A percentile compares a stretch with the other conserved stretches of the same genome.
phyloP scores from a whole-genome alignment of 495 filamentous ascomycete species.

The Penicillium ochrochloron region DNA sequence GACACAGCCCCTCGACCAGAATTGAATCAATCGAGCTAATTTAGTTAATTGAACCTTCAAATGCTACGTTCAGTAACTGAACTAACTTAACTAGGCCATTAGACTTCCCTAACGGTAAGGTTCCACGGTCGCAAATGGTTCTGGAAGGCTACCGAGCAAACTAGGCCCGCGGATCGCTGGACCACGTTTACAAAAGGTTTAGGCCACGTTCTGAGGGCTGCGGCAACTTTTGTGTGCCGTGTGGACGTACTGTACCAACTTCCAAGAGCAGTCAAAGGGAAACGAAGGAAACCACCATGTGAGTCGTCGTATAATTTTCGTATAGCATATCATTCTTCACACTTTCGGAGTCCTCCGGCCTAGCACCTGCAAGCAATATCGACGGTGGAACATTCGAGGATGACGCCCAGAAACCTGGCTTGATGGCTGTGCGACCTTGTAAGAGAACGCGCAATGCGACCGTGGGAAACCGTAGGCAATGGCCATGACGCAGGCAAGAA shows the following conservation, averaged over 20 bases:
- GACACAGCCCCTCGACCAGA: too few species aligned
- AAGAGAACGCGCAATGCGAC: background rate
- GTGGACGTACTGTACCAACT: background rate
- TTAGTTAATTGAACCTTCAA: background rate
- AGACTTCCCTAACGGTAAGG: background rate
- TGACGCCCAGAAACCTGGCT: slow-evolving; percentile 1
- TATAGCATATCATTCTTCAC: background rate
- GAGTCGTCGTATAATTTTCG: background rate
- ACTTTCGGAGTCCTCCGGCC: background rate
- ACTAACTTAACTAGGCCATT: background rate
- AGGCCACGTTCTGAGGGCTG: slow-evolving; percentile 10
- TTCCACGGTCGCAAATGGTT: slow-evolving; percentile 15
- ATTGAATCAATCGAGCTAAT: background rate
- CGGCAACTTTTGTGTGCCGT: background rate
- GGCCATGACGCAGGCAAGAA: background rate
- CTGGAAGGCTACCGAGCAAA: slow-evolving; percentile 3
- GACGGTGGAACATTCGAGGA: background rate
- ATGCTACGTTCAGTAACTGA: background rate
- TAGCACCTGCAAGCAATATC: background rate
- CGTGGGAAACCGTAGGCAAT: background rate
- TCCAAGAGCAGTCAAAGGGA: background rate
- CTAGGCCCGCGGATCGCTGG: background rate
- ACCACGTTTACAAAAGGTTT: slow-evolving; percentile 9
- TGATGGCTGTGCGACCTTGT: background rate
- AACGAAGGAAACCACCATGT: background rate